Conservation (phyloP, 1,284 basidiomycete genomes). For the Takashimella koratensis region DNA sequence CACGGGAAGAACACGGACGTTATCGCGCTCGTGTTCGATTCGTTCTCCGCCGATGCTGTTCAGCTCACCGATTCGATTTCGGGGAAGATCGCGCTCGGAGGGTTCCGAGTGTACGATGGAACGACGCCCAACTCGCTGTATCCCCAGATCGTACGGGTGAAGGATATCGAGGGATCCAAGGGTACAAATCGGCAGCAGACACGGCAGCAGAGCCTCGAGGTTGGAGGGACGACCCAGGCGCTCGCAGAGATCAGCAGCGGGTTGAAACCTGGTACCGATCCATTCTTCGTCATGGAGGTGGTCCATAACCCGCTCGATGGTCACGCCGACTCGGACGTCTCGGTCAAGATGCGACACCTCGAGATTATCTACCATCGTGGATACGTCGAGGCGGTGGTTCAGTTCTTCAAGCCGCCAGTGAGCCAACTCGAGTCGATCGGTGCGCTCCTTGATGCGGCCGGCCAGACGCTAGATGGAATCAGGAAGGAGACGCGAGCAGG, state of each 20-base stretch:
- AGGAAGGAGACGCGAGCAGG: constrained; percentile 94
- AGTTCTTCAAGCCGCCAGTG: constrained; percentile 91
- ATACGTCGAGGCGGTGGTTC: constrained; percentile 88
- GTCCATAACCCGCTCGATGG: constrained; percentile 92
- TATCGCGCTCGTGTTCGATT: constrained; percentile 83
- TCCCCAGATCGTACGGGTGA: constrained; percentile 91
- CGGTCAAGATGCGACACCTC: constrained; percentile 90
- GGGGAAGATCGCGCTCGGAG: constrained; percentile 78
- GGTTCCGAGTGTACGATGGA: constrained; percentile 86
- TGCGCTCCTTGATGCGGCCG: constrained; percentile 82
- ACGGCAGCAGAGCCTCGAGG: constrained; percentile 24
- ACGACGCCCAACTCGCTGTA: constrained; percentile 79
- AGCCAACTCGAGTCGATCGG: constrained; percentile 95
- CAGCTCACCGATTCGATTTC: constrained; percentile 86
- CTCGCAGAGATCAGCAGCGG: constrained; percentile 39
- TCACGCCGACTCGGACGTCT: constrained; percentile 86
- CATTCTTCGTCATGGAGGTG: constrained; percentile 90
- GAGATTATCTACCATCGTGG: constrained; percentile 96
- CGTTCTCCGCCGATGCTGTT: constrained; percentile 77
- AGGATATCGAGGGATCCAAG: constrained; percentile 49
- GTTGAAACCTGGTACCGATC: constrained; percentile 52
- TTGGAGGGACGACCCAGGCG: constrained; percentile 32
- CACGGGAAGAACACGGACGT: constrained; percentile 65
- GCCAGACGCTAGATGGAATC: constrained; percentile 89
- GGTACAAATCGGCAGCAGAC: constrained; percentile 10